Conservation (phyloP, 495 filamentous ascomycete genomes). For the Glutinoglossum americanum region DNA sequence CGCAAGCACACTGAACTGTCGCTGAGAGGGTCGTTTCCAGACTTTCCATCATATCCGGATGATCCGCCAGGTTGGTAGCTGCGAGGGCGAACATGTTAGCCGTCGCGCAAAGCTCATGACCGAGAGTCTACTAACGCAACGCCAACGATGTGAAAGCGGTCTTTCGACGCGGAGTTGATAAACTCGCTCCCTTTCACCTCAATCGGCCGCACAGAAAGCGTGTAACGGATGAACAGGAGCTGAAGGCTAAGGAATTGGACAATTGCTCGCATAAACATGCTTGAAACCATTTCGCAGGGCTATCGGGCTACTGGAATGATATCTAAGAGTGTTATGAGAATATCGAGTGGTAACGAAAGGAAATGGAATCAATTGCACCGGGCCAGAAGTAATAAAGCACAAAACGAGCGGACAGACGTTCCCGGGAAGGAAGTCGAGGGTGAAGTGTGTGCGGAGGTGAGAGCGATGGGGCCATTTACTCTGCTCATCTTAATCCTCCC, state of each 20-base stretch:
- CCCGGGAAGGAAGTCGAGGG: neutral
- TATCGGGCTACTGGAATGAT: no score
- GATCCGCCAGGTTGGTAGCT: constrained; percentile 83
- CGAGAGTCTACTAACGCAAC: constrained; percentile 35
- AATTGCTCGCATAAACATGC: neutral
- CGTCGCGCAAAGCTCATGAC: constrained; percentile 2
- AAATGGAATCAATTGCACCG: neutral
- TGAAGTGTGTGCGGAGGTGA: neutral
- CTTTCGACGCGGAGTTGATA: constrained; percentile 53
- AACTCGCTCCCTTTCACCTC: constrained; percentile 60
- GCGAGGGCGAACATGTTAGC: neutral
- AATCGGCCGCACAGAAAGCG: constrained; percentile 47
- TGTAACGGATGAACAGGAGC: constrained; percentile 23
- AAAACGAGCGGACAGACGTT: neutral
- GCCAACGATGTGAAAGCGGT: constrained; percentile 76
- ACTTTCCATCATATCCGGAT: constrained; percentile 44
- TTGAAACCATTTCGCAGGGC: no score
- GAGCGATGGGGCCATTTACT: no score
- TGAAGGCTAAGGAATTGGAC: neutral
- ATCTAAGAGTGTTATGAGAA: no score
- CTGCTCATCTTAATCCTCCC: no score
- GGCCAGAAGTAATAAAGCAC: neutral
- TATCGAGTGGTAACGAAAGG: no score
- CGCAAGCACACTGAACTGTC: constrained; percentile 56
- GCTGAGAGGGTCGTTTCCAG: constrained; percentile 49